Conservation (phyloP, 2,329 filamentous ascomycete genomes). For the Stagonosporopsis cucurbitacearum region DNA sequence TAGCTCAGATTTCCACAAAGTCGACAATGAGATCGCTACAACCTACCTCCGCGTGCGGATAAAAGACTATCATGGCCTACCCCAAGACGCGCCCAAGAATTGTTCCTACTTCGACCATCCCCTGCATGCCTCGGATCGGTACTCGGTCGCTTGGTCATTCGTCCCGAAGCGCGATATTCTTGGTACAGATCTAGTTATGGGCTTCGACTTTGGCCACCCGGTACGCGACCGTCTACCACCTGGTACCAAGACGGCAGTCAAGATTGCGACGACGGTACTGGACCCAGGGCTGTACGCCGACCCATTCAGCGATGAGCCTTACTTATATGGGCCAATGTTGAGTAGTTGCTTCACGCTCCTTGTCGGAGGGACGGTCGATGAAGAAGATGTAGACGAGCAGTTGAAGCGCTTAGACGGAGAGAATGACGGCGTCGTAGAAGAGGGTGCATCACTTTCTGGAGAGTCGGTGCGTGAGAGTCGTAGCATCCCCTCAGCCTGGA, state of each 20-base stretch:
- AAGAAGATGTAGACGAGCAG: slow-evolving; percentile 32
- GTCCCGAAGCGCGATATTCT: slow-evolving; percentile 42
- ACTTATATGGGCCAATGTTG: slow-evolving; percentile 47
- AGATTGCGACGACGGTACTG: slow-evolving; percentile 45
- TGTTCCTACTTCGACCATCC: slow-evolving; percentile 43
- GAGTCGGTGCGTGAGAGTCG: slow-evolving; percentile 34
- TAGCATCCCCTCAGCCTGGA: slow-evolving; percentile 48
- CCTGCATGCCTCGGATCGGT: slow-evolving; percentile 43
- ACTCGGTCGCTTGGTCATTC: slow-evolving; percentile 48
- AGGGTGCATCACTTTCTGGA: slow-evolving; percentile 42
- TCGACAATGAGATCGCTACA: slow-evolving; percentile 40
- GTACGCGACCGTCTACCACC: slow-evolving; percentile 48
- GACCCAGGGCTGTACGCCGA: slow-evolving; percentile 48
- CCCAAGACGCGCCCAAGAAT: slow-evolving; percentile 34
- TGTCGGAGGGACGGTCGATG: slow-evolving; percentile 35
- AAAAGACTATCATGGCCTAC: slow-evolving; percentile 47
- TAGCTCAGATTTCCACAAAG: slow-evolving; percentile 26
- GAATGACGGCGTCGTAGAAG: slow-evolving; percentile 46
- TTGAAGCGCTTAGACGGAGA: slow-evolving; percentile 29
- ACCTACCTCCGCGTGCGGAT: slow-evolving; percentile 45
- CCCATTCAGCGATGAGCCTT: slow-evolving; percentile 47
- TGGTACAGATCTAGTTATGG: slow-evolving; percentile 42
- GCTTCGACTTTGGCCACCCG: slow-evolving; percentile 47
- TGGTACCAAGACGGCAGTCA: slow-evolving; percentile 46
- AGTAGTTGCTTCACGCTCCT: slow-evolving; percentile 44